Evolutionary conservation across 23 red algal species (phyloP), one percentile per base, ranked within the genome.

Genomic region (Agarophyton chilense): DNA sequence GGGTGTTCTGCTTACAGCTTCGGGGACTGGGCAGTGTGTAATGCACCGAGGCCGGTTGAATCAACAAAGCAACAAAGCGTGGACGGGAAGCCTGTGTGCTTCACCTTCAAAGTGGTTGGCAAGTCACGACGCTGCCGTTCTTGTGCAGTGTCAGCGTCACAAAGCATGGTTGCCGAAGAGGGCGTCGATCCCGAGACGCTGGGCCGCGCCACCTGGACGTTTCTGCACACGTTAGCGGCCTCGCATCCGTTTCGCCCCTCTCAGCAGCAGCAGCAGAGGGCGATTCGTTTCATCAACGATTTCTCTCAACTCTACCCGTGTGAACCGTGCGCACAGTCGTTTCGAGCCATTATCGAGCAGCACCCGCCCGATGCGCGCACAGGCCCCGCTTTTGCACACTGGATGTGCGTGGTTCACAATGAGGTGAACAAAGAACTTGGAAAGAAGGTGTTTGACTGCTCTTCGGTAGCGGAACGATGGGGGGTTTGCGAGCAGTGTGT

Each of bases 381-480:
- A n/a, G 84, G 84, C 19, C 67, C 64, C 36, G 62, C 78, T 21
- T 90, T 95, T 39, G 65, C 93, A 26, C 28, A 52, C 0, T 95
- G 93, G 93, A 89, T 95, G 93, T 95, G 93, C 47, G 44, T 38
- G 18, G 93, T 84, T 10, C 93, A 95, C 49, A 95, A 95, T 29
- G 93, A 92, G 77, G 93, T 95, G 43, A 95, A 95, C 77, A 81
- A 62, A 44, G 81, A 91, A 70, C 64, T 95, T 16, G 93, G 93
- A 43, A 95, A 95, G 46, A 50, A 67, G 14, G 19, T 68, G 44
- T 95, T 90, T 72, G 93, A 95, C 65, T 95, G 93, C 25, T 52
- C 56, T 4, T 34, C 33, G 13, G 78, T 91, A 25, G 84, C 63
- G 10, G 86, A 95, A 10, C 66, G 79, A 47, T 95, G 93, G 93